phyloP scores from a whole-genome alignment of 2,329 filamentous ascomycete genomes.

The Zasmidium citrigriseum region DNA sequence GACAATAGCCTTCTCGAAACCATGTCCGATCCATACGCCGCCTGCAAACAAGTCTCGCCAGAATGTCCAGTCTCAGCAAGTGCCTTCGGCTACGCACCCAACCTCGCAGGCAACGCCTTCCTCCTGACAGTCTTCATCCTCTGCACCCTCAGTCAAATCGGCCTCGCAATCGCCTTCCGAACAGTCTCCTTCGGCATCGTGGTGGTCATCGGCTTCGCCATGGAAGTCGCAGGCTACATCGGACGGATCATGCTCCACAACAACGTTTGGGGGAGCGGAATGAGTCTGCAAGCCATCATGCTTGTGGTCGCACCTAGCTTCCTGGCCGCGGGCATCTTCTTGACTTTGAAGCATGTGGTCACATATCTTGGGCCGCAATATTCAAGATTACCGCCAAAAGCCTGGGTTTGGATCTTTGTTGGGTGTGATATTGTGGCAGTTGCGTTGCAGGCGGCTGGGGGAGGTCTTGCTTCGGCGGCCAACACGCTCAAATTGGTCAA shows the following conservation, averaged over 20 bases:
- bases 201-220: conserved; percentile 41
- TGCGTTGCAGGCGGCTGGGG: conserved; percentile 46
- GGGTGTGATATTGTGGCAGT: conserved; percentile 50
- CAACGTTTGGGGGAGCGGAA: conserved; percentile 45
- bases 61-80: conserved; percentile 39
- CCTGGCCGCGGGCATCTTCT: conserved; percentile 48
- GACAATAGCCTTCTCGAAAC: too few species aligned
- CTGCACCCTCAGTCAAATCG: conserved; percentile 37
- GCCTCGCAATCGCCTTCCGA: conserved; percentile 37
- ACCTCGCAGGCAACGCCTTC: conserved; percentile 40
- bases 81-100: conserved; percentile 43
- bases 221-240: conserved; percentile 46
- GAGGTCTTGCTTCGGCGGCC: conserved; percentile 42
- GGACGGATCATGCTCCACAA: conserved; percentile 44
- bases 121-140: conserved; percentile 40
- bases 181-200: conserved; percentile 44
- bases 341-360: conserved; percentile 50
- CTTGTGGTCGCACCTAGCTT: conserved; percentile 47
- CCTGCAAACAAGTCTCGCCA: conserved; percentile 31
- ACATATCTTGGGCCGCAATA: conserved; percentile 44
- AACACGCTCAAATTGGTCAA: conserved; percentile 36
- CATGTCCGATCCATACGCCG: too few species aligned
- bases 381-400: conserved; percentile 44
- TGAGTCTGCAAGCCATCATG: conserved; percentile 46
- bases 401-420: conserved; percentile 55